Evolutionary conservation across 1,284 basidiomycete species (phyloP).

Genomic region (Singerocomus inundabilis): DNA sequence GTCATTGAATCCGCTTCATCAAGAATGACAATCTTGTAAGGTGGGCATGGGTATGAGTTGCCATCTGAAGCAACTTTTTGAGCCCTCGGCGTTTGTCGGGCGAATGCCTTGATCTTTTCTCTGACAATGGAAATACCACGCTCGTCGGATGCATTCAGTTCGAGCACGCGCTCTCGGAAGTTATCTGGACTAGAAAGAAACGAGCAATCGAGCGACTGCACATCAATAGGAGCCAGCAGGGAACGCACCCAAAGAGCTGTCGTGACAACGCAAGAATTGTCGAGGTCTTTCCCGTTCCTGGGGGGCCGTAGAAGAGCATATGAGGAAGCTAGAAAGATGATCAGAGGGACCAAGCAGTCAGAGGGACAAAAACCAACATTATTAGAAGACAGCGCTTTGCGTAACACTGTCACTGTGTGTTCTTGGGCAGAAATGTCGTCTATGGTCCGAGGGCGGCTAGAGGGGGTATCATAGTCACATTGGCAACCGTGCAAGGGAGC

Average conservation of each 20-base stretch:
- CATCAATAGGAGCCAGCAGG: not conserved
- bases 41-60: constrained; percentile 90
- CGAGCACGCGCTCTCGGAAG: constrained; percentile 90
- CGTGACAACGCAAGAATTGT: constrained; percentile 94
- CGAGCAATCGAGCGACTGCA: not conserved
- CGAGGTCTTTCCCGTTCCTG: constrained; percentile 98
- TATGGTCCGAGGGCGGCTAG: constrained; percentile 94
- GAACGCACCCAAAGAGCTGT: constrained; percentile 87
- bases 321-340: constrained; percentile 79
- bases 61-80: constrained; percentile 74
- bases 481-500: not conserved
- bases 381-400: constrained; percentile 87
- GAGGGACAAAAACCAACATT: constrained; percentile 61
- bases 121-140: constrained; percentile 95
- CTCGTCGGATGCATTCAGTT: constrained; percentile 99
- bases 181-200: constrained; percentile 80
- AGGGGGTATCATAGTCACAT: constrained; percentile 8
- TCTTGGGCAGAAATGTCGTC: constrained; percentile 98
- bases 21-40: constrained; percentile 98
- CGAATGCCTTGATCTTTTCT: constrained; percentile 99
- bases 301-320: constrained; percentile 99
- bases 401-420: constrained; percentile 90
- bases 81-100: constrained; percentile 88
- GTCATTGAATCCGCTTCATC: constrained; percentile 99
- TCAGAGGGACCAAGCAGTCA: constrained; percentile 4